A percentile compares a stretch with the other conserved stretches of the same genome.
phyloP scores from a whole-genome alignment of 192 early-diverging fungal genomes.

The Gamsiella multidivaricata region DNA sequence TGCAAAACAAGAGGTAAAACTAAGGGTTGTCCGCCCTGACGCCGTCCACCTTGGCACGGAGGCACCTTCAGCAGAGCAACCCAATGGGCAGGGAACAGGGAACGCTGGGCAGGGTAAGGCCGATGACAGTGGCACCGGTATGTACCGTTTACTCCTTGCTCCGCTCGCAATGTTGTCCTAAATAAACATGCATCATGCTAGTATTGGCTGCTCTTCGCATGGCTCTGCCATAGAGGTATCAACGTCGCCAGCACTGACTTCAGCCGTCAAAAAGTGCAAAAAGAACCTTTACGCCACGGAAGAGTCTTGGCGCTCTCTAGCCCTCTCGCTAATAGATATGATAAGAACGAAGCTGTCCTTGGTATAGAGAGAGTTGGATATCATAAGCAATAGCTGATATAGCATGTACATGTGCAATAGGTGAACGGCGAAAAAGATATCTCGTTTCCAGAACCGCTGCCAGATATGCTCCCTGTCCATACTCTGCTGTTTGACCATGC shows the following conservation, averaged over 20 bases:
- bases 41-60: constrained; percentile 6
- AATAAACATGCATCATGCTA: constrained; percentile 10
- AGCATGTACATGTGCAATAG: not conserved
- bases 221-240: no score
- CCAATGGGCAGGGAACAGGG: constrained; percentile 11
- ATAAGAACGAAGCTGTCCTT: constrained; percentile 17
- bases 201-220: constrained; percentile 4
- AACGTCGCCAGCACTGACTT: no score
- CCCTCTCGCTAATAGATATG: constrained; percentile 23
- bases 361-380: constrained; percentile 8
- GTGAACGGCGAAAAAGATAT: constrained; percentile 26
- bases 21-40: constrained; percentile 2
- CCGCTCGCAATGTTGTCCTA: constrained; percentile 8
- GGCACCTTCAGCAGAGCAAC: constrained; percentile 14
- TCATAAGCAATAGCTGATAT: constrained; percentile 4
- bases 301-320: constrained; percentile 24
- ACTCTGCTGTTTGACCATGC: constrained; percentile 29
- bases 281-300: constrained; percentile 26
- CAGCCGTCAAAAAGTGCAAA: constrained; percentile 8
- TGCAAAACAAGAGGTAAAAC: constrained; percentile 10
- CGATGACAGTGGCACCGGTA: constrained; percentile 5
- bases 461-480: constrained; percentile 15
- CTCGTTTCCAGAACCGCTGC: constrained; percentile 16
- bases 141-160: constrained; percentile 17
- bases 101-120: constrained; percentile 8